Evolutionary conservation across 2,329 filamentous ascomycete species (phyloP).

Genomic region (Chaetoscypha palmicola): DNA sequence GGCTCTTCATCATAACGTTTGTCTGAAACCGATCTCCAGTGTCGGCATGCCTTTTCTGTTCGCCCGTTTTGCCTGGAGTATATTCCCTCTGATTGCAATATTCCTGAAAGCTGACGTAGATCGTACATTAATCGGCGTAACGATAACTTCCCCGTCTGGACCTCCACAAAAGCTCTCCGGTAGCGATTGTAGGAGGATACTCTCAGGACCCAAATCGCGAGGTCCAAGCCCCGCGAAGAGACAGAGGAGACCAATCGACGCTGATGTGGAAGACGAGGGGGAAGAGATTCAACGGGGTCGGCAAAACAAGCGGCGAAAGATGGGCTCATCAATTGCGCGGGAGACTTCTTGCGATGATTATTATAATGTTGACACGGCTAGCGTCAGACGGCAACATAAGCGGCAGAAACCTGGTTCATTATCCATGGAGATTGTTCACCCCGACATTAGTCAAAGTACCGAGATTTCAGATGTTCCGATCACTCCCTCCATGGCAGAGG

Average conservation of each 20-base stretch:
- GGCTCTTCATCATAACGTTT: conserved; percentile 8
- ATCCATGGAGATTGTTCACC: background rate
- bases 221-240: background rate
- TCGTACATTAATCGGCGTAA: conserved; percentile 1
- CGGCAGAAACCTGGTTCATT: background rate
- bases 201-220: background rate
- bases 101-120: conserved; percentile 3
- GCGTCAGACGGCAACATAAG: background rate
- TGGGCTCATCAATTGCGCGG: too few relatives aligned
- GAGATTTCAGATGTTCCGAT: background rate
- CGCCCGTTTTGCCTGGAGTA: conserved; percentile 10
- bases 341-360: too few relatives aligned
- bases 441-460: background rate
- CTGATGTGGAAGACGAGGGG: background rate
- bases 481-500: background rate
- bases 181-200: background rate
- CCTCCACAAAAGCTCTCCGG: conserved; percentile 1
- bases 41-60: conserved; percentile 8
- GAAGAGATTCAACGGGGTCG: background rate
- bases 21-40: conserved; percentile 1
- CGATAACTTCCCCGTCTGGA: conserved; percentile 1
- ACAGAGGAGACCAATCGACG: background rate
- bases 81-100: conserved; percentile 3
- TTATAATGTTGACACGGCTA: too few relatives aligned
- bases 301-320: too few relatives aligned